Evolutionary conservation across 164 flowering plant genomes (phyloP), one percentile per base, ranked within the genome.

Genomic region (Echeveria elegans): DNA sequence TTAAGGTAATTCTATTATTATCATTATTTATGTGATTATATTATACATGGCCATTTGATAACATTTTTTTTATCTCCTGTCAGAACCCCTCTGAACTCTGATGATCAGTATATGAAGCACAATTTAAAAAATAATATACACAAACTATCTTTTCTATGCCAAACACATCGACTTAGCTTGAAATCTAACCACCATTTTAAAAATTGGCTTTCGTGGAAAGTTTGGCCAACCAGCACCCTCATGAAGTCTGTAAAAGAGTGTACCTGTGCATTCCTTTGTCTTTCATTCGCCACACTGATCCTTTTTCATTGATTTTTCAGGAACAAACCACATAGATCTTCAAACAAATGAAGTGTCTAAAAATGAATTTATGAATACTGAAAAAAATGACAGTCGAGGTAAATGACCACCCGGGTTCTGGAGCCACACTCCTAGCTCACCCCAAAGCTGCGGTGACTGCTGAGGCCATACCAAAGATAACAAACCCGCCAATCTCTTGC

Each of bases 351-450:
- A 30, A 62, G 65, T 63, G 28, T n/a, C 43, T 1, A 24, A 62
- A 31, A n/a, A 5, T 29, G 30, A 79, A 82, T 12, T 12, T 34
- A 76, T n/a, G 15, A 65, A 15, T 31, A 60, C 26, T 63, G 74
- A 77, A 72, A 68, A n/a, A 66, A 37, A 63, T 23, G 6, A 66
- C 52, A 0, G 14, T 15, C 68, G 84, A 82, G 77, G 64, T 78
- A 8, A 70, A 82, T 53, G 90, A 88, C 63, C 86, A 88, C 69
- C 85, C 88, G 7, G 88, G 82, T 34, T 79, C 87, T 2, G 88
- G 87, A n/a, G 87, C 93, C 90, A 86, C 75, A 82, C 81, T 56
- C 89, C 86, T 24, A 73, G 67, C 63, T 69, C 80, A 36, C 75
- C 70, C 11, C 68, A 71, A 70, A 68, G 68, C 64, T 78, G 78